Evolutionary conservation across 2,329 filamentous ascomycete genomes (phyloP).

Genomic region (Fusarium abutilonis): DNA sequence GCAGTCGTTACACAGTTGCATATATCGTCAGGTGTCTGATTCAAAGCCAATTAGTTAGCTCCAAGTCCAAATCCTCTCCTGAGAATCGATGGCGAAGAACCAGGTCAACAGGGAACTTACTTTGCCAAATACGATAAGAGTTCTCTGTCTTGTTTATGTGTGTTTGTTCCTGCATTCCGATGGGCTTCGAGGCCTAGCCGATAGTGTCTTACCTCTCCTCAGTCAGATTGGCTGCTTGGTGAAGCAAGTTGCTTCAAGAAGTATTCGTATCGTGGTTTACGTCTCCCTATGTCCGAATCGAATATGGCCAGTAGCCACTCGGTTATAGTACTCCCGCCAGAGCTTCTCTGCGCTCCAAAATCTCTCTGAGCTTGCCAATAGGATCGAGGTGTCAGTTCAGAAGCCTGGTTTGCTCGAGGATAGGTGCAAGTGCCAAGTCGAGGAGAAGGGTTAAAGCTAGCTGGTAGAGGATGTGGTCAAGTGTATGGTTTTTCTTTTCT

Average conservation of each 20-base stretch:
- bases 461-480: not conserved
- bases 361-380: not conserved
- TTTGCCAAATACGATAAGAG: not conserved
- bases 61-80: not conserved
- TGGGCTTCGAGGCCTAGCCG: not conserved
- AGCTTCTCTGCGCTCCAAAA: too few relatives aligned
- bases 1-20: not conserved
- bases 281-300: not conserved
- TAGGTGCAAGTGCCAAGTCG: not conserved
- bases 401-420: not conserved
- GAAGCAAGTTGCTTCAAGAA: not conserved
- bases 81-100: not conserved
- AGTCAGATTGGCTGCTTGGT: too few relatives aligned
- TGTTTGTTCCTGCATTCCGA: not conserved
- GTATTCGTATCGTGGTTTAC: not conserved
- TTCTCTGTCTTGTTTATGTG: rapidly evolving
- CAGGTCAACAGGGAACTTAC: not conserved
- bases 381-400: not conserved
- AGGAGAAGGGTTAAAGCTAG: not conserved
- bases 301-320: not conserved
- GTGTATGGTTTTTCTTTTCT: not conserved
- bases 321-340: not conserved
- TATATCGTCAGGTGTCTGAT: not conserved
- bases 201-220: not conserved
- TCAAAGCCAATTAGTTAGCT: not conserved